Evolutionary conservation across 1,139 yeast genomes (phyloP).

Genomic region (Yarrowia galli): DNA sequence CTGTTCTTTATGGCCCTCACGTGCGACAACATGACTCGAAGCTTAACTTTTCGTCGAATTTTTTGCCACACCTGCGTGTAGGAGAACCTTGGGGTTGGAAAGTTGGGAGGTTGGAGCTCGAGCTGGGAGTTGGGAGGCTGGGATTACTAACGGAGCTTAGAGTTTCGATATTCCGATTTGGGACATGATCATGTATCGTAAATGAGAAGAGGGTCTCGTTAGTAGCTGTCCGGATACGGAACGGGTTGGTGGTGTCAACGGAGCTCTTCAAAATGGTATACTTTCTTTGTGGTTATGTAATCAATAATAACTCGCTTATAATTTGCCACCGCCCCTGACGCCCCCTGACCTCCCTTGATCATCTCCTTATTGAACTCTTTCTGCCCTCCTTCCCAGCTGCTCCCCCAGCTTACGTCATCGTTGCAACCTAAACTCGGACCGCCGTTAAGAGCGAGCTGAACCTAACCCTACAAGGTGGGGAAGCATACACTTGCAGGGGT

Average conservation of each 20-base stretch:
- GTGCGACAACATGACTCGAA: conserved; percentile 6
- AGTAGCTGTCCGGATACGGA: too few relatives aligned
- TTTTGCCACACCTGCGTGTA: conserved; percentile 32
- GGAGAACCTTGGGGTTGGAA: neutral
- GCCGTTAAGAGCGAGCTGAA: neutral
- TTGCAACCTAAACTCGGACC: neutral
- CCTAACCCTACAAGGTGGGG: conserved; percentile 30
- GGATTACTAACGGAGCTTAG: neutral
- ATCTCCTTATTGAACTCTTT: too few relatives aligned
- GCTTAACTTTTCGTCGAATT: conserved; percentile 7
- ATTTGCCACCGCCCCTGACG: too few relatives aligned
- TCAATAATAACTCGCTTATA: too few relatives aligned
- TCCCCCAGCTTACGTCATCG: too few relatives aligned
- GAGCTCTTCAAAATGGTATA: too few relatives aligned
- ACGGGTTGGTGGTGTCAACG: too few relatives aligned
- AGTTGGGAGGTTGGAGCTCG: neutral
- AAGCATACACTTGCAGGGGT: conserved; percentile 12
- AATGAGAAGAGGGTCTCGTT: too few relatives aligned
- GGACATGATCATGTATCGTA: neutral
- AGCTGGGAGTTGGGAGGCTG: too few relatives aligned
- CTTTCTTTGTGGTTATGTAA: too few relatives aligned
- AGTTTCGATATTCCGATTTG: conserved; percentile 2
- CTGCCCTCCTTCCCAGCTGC: too few relatives aligned
- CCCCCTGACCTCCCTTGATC: too few relatives aligned
- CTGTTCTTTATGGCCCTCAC: neutral